Percentiles rank a stretch among this genome's conserved stretches.
Evolutionary conservation across 169 alveolate species (phyloP).

Genomic region (Babesia caballi): DNA sequence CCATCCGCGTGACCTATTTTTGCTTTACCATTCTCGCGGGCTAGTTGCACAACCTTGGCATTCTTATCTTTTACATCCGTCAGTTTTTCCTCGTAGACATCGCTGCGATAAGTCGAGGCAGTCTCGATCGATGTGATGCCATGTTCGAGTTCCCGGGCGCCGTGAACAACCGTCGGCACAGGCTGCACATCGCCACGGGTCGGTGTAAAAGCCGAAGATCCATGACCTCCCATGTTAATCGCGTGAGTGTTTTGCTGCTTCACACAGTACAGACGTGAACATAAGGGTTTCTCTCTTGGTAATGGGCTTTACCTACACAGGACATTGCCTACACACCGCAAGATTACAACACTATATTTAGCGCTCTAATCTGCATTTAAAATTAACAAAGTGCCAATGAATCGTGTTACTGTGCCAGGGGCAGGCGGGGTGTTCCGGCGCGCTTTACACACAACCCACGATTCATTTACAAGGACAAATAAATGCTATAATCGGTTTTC

Average conservation of each 20-base stretch:
- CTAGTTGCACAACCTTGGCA: not conserved
- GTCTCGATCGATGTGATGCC: conserved; percentile 22
- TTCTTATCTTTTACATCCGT: not conserved
- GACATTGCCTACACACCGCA: not conserved
- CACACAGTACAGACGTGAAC: not conserved
- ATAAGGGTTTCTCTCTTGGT: not conserved
- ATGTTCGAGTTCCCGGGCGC: not conserved
- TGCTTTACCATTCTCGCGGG: not conserved
- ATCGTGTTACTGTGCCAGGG: not conserved
- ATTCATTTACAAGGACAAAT: not conserved
- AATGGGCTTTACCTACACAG: not conserved
- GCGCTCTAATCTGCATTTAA: not conserved
- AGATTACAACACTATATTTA: not conserved
- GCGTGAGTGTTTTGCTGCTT: not conserved
- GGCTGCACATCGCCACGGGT: not conserved
- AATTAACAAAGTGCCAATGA: not conserved
- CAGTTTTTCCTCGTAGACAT: not conserved
- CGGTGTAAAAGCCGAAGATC: not conserved
- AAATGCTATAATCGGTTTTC: not conserved
- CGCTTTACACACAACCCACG: conserved; percentile 19
- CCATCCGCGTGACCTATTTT: not conserved
- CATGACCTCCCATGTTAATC: not conserved
- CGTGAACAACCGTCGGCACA: not conserved
- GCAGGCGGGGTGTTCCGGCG: conserved; percentile 9
- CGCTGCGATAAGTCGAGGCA: conserved; percentile 33